These are phyloP conservation scores for Corymbia maculata DNA, from an alignment of 345 rosid genomes.

Conservation along the genomic window DNA sequence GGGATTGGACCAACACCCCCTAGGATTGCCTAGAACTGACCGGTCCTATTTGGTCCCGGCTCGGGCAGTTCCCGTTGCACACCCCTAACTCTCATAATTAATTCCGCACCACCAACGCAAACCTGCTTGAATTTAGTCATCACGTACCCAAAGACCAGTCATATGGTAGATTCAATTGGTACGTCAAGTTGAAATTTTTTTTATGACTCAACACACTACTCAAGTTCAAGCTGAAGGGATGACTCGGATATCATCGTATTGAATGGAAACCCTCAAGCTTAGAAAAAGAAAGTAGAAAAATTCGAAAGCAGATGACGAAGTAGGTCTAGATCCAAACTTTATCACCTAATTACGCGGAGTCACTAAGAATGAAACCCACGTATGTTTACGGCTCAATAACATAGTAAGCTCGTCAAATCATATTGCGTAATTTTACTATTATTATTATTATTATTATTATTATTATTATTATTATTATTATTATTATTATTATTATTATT, in stretches of 20 bases:
- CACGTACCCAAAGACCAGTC: not conserved
- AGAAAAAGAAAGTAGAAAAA: not conserved
- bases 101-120: not conserved
- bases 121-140: not conserved
- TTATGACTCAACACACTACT: not conserved
- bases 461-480: too few species aligned
- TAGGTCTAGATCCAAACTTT: not conserved
- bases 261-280: not conserved
- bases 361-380: not conserved
- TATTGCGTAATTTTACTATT: not conserved
- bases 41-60: too few species aligned
- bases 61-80: too few species aligned
- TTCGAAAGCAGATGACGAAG: not conserved
- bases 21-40: too few species aligned
- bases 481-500: too few species aligned
- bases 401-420: not conserved
- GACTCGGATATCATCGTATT: not conserved
- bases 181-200: not conserved
- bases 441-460: too few species aligned
- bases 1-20: too few species aligned
- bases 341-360: not conserved
- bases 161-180: not conserved
- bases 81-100: not conserved
- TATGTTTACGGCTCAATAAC: not conserved
- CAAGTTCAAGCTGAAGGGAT: not conserved